Evolutionary conservation across 2,329 filamentous ascomycete genomes (phyloP), one percentile per base, ranked within the genome.

Genomic region (Verticillium tricorpus): DNA sequence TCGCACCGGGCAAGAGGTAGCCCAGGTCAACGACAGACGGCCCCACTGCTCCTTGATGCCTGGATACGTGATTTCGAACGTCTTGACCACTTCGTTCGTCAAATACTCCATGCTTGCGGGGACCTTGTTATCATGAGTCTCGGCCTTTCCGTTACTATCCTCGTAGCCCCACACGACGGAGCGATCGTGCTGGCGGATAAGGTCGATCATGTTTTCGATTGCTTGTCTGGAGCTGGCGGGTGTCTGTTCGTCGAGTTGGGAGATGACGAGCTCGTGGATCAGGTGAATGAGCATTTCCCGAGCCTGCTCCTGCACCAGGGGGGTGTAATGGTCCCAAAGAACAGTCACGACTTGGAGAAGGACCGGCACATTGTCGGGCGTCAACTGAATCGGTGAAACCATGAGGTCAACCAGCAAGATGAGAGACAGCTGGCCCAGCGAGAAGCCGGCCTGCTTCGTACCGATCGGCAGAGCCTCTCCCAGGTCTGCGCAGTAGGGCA

Each of bases 231-330:
- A 87, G 2, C 79, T 76, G 1, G 74, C 73, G 5, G 87, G 86
- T 19, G 81, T 83, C 7, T 88, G 83, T 57, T 92, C 87, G 61
- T 96, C 90, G 63, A 96, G 88, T 55, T 80, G 83, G 1, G 86
- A 87, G 32, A 97, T 93, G 40, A 99, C 92, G 7, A 98, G 82
- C 73, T 98, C 95, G 69, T 99, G 95, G 56, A 99, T 96, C 19
- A 99, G 83, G 78, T 99, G 95, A 2, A 99, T 93, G 17, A 99
- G 85, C 93, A 99, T 97, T 75, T 99, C 95, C 57, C 93, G 88
- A 34, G 96, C 93, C 74, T 99, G 94, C 67, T 98, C 95, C 73
- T 98, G 94, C 1, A 99, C 95, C 12, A 97, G 85, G 3, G 92
- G 88, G 1, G 92, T 97, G 70, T 99, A 97, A 70, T 98, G 94